Base-by-base conservation (phyloP, 352 stramenopile genomes). In the Peronospora tabacina region DNA sequence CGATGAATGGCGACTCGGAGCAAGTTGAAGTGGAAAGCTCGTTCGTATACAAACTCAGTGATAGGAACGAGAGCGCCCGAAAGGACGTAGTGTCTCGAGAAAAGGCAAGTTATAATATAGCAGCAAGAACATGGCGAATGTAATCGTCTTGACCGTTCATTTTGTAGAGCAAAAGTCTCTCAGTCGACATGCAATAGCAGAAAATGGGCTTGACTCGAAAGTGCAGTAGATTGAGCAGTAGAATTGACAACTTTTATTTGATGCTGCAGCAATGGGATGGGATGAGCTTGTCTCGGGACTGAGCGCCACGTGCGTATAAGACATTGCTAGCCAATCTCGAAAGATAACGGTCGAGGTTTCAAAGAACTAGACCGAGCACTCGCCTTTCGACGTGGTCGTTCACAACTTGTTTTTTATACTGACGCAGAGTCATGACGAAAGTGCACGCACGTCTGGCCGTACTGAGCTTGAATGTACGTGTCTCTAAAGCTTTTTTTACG, bases 391-490 rank as follows among this genome's bases (percentile, higher is more conserved):
- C 22, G 22, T 26, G 22, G 5, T 24, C 8, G 47, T 24, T 50
- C 1, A 33, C 28, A 33, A 33, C 22, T 26, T 26, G 3, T 26
- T 26, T 5, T 5, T 26, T 5, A 5, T 6, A 7, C 22, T 5
- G 5, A 26, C 22, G 5, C 22, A 26, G 13, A 54, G 43, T 35
- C 22, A 61, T 68, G 63, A 30, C 52, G 12, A 70, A 52, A 28
- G 36, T 61, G 17, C 59, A 65, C 30, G 73, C 82, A 47, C 73
- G 74, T 33, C 67, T 87, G 58, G 70, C 68, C 2, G 68, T 87
- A 52, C 70, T 87, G 39, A 85, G 73, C 62, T 64, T 84, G 44
- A 87, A 87, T 38, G 76, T 87, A 63, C 45, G 69, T 55, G 9
- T 7, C 13, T 29, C 1, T 30, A 22, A 17, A 17, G 10, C 24